These are phyloP conservation scores for Chlamydomonas asymmetrica DNA, from an alignment of 139 green algal genomes.

Conservation along the genomic window DNA sequence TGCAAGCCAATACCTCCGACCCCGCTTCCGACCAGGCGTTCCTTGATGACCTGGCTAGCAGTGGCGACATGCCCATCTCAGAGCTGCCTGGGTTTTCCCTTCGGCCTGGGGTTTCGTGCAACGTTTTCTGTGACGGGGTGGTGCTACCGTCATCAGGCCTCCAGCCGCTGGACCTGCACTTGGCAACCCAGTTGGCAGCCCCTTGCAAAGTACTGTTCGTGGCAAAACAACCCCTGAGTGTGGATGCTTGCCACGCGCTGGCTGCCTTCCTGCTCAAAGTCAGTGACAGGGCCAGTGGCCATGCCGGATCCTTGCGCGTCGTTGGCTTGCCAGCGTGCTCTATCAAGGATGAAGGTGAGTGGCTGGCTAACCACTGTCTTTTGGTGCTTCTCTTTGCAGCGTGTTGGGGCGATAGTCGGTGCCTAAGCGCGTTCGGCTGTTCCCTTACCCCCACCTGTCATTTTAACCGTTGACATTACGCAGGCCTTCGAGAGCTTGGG, in stretches of 20 bases:
- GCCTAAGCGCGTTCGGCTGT: not conserved
- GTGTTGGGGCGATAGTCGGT: not conserved
- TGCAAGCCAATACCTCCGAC: no score
- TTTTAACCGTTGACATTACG: no score
- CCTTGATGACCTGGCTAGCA: no score
- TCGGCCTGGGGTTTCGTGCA: no score
- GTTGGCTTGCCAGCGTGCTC: constrained; percentile 17
- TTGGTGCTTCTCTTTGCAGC: not conserved
- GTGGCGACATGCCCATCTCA: no score
- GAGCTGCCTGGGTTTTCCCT: no score
- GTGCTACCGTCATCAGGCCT: no score
- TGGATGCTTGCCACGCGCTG: not conserved
- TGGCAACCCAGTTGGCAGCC: no score
- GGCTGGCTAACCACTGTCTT: not conserved
- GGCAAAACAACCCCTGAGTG: constrained; percentile 8
- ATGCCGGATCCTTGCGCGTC: not conserved
- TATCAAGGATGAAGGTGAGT: constrained; percentile 17
- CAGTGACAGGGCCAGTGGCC: not conserved
- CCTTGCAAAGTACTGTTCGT: no score
- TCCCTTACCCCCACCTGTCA: not conserved
- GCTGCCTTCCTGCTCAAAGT: constrained; percentile 5
- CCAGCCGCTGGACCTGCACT: no score
- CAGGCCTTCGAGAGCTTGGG: constrained; percentile 9
- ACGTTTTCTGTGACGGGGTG: no score
- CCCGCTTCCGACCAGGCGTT: no score